Conservation (phyloP, 441 rosid genomes). For the Flueggea neowawraea region DNA sequence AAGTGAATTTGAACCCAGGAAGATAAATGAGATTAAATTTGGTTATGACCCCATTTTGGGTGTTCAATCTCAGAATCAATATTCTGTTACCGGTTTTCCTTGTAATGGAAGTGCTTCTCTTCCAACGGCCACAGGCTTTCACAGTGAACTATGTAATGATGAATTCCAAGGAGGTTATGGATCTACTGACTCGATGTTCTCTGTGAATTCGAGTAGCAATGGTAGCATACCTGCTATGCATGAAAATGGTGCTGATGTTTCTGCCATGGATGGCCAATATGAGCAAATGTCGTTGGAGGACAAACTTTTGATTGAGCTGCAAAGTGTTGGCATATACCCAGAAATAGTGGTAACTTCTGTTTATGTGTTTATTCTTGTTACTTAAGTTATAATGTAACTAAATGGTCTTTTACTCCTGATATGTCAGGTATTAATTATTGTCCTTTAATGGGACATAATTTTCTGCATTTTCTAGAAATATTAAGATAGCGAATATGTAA, state of each 20-base stretch:
- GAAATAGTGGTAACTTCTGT: constrained; percentile 44
- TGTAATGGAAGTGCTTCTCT: constrained; percentile 30
- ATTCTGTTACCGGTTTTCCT: constrained; percentile 18
- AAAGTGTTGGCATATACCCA: constrained; percentile 42
- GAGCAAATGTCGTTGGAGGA: constrained; percentile 35
- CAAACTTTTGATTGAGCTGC: constrained; percentile 48
- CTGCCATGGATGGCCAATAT: constrained; percentile 33
- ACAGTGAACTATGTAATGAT: constrained; percentile 16
- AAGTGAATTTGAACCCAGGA: constrained; percentile 20
- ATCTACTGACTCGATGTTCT: constrained; percentile 16
- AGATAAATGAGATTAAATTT: constrained; percentile 25
- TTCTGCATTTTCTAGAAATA: too few species aligned
- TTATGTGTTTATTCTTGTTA: not conserved
- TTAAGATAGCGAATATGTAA: too few species aligned
- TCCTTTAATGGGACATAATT: too few species aligned
- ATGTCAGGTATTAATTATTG: too few species aligned
- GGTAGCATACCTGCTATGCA: too few species aligned
- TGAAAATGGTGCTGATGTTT: constrained; percentile 14
- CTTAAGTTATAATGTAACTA: not conserved
- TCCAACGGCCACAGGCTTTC: constrained; percentile 12
- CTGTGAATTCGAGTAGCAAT: constrained; percentile 8
- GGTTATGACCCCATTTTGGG: constrained; percentile 24
- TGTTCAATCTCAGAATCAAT: constrained; percentile 28
- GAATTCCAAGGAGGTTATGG: constrained; percentile 27
- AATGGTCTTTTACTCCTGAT: too few species aligned